Base-by-base conservation (phyloP, 2,329 filamentous ascomycete genomes). In the Shiraia bambusicola region DNA sequence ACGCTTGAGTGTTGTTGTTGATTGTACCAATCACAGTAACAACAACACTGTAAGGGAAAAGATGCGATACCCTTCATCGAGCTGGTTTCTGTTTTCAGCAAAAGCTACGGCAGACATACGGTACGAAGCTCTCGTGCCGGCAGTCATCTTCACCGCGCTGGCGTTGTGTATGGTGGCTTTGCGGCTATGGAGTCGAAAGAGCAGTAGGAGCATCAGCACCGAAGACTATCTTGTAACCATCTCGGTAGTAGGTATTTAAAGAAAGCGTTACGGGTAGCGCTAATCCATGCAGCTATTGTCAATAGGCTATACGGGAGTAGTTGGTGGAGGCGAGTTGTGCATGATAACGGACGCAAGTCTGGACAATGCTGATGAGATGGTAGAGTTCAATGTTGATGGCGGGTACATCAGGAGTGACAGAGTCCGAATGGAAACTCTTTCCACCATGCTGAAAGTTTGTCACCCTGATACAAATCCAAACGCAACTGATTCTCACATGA, bases 201-300 rank as follows among this genome's bases (percentile, higher is more conserved):
- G 34, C 3, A 36, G 54, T 11, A 46, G 47, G 9, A 40, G 28
- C 25, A 34, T 53, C 15, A 34, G 31, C 4, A 12, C 34, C 1
- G 65, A 69, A 28, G 67, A 69, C 45, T 50, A 55, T 19, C 13
- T 65, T 2, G 45, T 69, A 7, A 56, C 52, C 3, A 31, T 45
- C 15, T 54, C 65, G 3, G 22, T 64, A 43, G 63, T 65, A 44
- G 17, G 58, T 49, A 30, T 12, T 9, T 9, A 13, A 34, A 2
- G 6, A n/a, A 5, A 8, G 9, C n/a, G n/a, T 8, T n/a, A 17
- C 6, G 6, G 10, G 3, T 8, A 17, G n/a, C 4, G 9, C 41
- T 57, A 19, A 54, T 27, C 2, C 1, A n/a, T 4, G 7, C 10
- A 66, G 59, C 19, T 59, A 3, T 37, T 63, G 15, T 66, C 63